Base-by-base conservation (phyloP, 495 filamentous ascomycete genomes). In the Xylaria acuta region DNA sequence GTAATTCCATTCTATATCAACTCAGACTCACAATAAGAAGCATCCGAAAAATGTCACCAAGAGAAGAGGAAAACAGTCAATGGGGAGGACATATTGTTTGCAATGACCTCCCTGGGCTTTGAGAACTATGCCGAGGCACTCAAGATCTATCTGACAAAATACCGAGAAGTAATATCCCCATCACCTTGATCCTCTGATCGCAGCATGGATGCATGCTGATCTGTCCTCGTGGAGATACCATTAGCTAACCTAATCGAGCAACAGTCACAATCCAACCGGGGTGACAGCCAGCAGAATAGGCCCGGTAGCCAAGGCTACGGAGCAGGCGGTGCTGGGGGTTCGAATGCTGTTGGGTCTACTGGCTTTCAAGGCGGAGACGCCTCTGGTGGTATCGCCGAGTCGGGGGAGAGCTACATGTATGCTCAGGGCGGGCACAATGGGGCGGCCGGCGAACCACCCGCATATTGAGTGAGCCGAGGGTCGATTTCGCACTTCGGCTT, bases 61-160 rank as follows among this genome's bases (percentile, higher is more conserved):
- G 96, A 99, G 81, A 99, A 99, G 87, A 89, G 96, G 73, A 99
- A 99, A 84, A 99, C 96, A 0, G 96, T 99, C 72, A 99, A 99
- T 77, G 96, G 96, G 69, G 96, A 99, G 82, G 96, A 99, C 80
- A 99, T 99, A 71, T 83, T 99, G 45, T 98, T 98, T 80, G 96
- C 96, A 62, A 99, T 99, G 96, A 98, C 95, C 47, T 98, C 96
- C 27, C 90, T 98, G 64, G 96, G 96, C 5, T 99, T 99, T 80
- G 96, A 99, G 85, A 99, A 99, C 85, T 99, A 99, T 77, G 91
- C 94, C 47, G 96, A 99, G 80, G 96, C 96, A 30, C 87, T 99
- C 60, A 98, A 98, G 84, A 98, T 99, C 73, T 99, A 99, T 79
- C 88, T 99, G 67, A 92, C 95, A 71, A 95, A 98, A 82, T 99